Conservation (phyloP, 225 moss, liverwort and hornwort species). For the Bryum argenteum region DNA sequence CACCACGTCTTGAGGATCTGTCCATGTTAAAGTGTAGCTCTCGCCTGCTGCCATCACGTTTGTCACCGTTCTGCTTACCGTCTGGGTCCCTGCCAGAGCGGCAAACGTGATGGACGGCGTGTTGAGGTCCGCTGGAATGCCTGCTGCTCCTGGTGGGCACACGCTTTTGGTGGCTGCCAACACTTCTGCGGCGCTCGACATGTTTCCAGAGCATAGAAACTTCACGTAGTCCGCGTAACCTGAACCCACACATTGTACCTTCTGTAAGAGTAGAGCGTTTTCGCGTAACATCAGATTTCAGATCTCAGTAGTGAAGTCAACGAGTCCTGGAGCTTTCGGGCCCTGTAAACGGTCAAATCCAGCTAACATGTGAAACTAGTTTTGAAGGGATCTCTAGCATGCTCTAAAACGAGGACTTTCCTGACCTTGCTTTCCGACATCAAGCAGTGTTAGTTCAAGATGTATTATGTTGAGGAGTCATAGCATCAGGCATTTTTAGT, state of each 20-base stretch:
- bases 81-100: conserved; percentile 21
- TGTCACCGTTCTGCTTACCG: conserved; percentile 25
- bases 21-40: conserved; percentile 33
- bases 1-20: conserved; percentile 22
- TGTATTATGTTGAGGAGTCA: no score
- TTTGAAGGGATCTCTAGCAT: background rate
- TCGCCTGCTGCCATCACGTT: conserved; percentile 23
- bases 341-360: background rate
- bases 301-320: background rate
- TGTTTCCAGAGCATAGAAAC: conserved; percentile 39
- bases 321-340: background rate
- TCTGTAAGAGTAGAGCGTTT: no score
- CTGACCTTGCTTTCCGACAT: no score
- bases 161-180: conserved; percentile 19
- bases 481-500: no score
- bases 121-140: conserved; percentile 41
- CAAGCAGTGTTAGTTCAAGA: no score
- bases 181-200: conserved; percentile 24
- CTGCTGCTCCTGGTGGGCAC: conserved; percentile 9
- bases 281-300: no score
- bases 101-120: conserved; percentile 40
- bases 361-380: background rate
- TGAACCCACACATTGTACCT: conserved; percentile 1
- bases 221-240: conserved; percentile 37
- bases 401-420: no score